Evolutionary conservation across 306 rosid species (phyloP).

Genomic region (Ormosia semicastrata): DNA sequence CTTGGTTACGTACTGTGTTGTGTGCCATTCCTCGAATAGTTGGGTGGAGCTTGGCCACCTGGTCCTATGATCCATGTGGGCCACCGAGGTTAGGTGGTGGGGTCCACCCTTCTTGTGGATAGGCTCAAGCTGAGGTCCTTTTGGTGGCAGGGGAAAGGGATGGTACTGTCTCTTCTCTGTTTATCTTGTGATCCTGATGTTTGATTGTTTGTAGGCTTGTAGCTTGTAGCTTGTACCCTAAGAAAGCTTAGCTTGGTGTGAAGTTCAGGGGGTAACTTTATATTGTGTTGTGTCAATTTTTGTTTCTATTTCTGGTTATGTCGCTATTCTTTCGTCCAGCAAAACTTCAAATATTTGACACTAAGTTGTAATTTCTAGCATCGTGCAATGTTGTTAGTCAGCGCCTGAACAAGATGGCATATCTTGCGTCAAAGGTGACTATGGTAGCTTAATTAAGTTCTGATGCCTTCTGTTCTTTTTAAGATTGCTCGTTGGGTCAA

Average conservation of each 20-base stretch:
- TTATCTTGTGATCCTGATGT: neutral
- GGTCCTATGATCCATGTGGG: neutral
- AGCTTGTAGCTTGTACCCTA: neutral
- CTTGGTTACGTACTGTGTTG: neutral
- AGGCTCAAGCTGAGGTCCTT: neutral
- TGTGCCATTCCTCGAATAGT: neutral
- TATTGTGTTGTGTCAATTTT: conserved; percentile 1
- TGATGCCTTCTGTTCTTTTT: neutral
- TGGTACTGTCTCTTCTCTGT: neutral
- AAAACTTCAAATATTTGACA: neutral
- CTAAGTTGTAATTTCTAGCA: neutral
- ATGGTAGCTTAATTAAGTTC: neutral
- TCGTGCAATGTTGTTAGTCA: neutral
- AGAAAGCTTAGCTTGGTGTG: neutral
- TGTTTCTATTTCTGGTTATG: neutral
- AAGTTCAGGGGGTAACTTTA: neutral
- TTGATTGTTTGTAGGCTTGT: neutral
- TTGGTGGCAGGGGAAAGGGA: neutral
- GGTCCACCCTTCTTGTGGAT: conserved; percentile 55
- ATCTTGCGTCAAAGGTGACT: neutral
- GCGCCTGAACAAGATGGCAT: conserved; percentile 6
- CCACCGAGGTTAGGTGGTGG: conserved; percentile 42
- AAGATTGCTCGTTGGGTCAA: neutral
- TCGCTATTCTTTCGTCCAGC: neutral
- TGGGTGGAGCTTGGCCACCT: conserved; percentile 76